phyloP scores from a whole-genome alignment of 108 stramenopile genomes.

The Fragilaria crotonensis region DNA sequence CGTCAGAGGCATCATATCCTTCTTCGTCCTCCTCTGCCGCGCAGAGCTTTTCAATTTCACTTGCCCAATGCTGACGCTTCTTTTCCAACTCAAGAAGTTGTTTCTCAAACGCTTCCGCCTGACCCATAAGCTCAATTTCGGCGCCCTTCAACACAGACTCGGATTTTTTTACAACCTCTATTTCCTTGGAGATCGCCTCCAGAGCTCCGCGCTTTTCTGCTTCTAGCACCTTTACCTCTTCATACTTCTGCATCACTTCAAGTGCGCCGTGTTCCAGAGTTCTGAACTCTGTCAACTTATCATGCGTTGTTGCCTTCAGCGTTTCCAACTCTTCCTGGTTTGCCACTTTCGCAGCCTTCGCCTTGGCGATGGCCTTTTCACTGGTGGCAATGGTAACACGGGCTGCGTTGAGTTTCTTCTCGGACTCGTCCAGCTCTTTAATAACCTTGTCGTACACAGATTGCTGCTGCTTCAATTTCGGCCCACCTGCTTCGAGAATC shows the following conservation, averaged over 20 bases:
- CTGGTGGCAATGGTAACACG: constrained; percentile 59
- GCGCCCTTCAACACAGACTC: constrained; percentile 58
- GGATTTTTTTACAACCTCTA: constrained; percentile 55
- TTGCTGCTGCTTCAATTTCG: constrained; percentile 79
- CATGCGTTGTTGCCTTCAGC: constrained; percentile 31
- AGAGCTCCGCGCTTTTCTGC: constrained; percentile 58
- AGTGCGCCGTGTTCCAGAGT: constrained; percentile 56
- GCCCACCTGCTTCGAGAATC: constrained; percentile 89
- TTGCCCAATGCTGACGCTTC: constrained; percentile 53
- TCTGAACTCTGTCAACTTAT: constrained; percentile 60
- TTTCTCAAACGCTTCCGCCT: constrained; percentile 70
- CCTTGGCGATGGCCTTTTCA: constrained; percentile 60
- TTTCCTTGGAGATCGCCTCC: constrained; percentile 49
- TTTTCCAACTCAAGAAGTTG: constrained; percentile 52
- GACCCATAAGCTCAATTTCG: constrained; percentile 75
- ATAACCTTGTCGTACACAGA: constrained; percentile 62
- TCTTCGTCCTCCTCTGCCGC: constrained; percentile 49
- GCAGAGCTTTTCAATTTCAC: constrained; percentile 53
- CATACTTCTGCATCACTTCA: constrained; percentile 58
- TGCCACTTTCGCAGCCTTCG: constrained; percentile 36
- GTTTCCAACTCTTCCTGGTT: constrained; percentile 49
- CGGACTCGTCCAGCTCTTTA: constrained; percentile 47
- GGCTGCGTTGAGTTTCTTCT: constrained; percentile 59
- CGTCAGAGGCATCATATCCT: constrained; percentile 46
- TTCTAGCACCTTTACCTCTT: constrained; percentile 64